Conservation (phyloP, 495 filamentous ascomycete species). For the Corynascus novoguineensis region DNA sequence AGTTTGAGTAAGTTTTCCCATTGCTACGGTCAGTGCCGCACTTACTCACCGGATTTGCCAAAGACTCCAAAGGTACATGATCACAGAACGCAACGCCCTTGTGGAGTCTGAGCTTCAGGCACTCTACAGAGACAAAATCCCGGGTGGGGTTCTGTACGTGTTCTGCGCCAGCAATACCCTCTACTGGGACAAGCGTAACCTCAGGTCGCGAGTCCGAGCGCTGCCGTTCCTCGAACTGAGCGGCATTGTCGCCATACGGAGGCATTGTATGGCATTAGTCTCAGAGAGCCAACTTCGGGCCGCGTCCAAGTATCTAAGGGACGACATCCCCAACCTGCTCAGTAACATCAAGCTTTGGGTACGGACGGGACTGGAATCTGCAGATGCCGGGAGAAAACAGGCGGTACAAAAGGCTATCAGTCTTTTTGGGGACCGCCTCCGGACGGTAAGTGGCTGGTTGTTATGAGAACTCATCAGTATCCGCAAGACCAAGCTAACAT, state of each 20-base stretch:
- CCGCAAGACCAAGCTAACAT: not conserved
- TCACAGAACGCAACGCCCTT: conserved; percentile 30
- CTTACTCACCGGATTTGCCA: not conserved
- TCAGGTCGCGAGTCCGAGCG: conserved; percentile 9
- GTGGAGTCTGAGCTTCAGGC: conserved; percentile 23
- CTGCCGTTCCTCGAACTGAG: conserved; percentile 33
- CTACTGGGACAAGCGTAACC: conserved; percentile 34
- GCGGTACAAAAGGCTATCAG: conserved; percentile 8
- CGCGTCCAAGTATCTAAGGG: conserved; percentile 28
- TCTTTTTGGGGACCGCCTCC: conserved; percentile 7
- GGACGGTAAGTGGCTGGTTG: conserved; percentile 12
- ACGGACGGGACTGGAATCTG: conserved; percentile 31
- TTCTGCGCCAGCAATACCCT: conserved; percentile 37
- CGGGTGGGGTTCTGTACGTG: conserved; percentile 21
- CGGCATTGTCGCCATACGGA: conserved; percentile 31
- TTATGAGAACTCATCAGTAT: not conserved
- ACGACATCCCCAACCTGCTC: conserved; percentile 32
- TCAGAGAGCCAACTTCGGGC: conserved; percentile 32
- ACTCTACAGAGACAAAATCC: conserved; percentile 23
- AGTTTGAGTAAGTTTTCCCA: conserved; percentile 9
- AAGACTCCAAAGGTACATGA: conserved; percentile 26
- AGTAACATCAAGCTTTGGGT: conserved; percentile 37
- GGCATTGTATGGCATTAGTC: conserved; percentile 34
- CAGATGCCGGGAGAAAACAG: conserved; percentile 30
- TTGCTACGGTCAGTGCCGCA: not conserved